Base-by-base conservation (phyloP, 2,329 filamentous ascomycete genomes). In the Fusarium globosum region DNA sequence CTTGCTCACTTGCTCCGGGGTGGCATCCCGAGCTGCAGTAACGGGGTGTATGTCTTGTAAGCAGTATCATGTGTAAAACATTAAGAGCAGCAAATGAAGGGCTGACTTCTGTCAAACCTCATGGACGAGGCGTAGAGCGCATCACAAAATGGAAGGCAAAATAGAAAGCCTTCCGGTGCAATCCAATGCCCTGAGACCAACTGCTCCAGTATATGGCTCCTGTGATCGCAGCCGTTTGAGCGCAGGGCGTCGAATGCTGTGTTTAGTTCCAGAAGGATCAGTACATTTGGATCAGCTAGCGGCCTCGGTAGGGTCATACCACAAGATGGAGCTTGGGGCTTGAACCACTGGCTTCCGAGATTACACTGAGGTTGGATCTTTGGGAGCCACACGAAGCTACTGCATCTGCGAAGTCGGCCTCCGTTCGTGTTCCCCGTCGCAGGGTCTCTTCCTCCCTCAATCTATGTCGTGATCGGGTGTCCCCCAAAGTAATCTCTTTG, bases 181-280 rank as follows among this genome's bases (percentile, higher is more conserved):
- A 6, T 11, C 9, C 10, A 42, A 42, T 42, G 39, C 14, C 5
- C 13, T 4, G 8, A 10, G 4, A 2, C 14, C 21, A 42, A 9
- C 14, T 15, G 15, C 21, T n/a, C 21, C 14, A n/a, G 16, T 14
- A n/a, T 1, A 1, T 9, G 8, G 2, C 1, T 42, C 5, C 14
- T 42, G 39, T 42, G 6, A n/a, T 42, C 15, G 7, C 39, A n/a
- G 21, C 6, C 2, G 21, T 7, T 42, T n/a, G 8, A 16, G 11
- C 39, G 21, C 14, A 42, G 21, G 33, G 21, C 8, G 6, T 42
- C 14, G 7, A 42, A 42, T 42, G 14, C 6, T 11, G 21, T 42
- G 9, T 15, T n/a, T 42, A 14, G 39, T n/a, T n/a, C 6, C 39
- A 42, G 14, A 42, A 42, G 33, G 6, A 6, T n/a, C 21, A 15